Evolutionary conservation across 805 yeast genomes (phyloP).

Genomic region (Kluyveromyces nonfermentans): DNA sequence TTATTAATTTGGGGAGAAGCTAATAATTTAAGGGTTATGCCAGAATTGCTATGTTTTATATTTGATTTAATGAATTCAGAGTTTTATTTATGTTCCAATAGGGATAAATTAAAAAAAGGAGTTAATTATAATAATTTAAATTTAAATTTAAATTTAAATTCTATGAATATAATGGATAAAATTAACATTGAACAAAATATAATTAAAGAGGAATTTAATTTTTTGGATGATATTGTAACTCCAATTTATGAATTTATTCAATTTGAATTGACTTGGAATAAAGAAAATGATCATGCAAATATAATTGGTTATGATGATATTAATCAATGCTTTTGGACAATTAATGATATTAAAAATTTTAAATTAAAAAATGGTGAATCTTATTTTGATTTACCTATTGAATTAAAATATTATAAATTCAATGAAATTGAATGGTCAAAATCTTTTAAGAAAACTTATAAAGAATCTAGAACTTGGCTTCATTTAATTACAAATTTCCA

Average conservation of each 20-base stretch:
- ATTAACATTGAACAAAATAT: background rate
- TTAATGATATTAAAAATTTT: constrained; percentile 53
- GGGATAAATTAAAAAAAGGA: too few species aligned
- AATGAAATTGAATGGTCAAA: constrained; percentile 53
- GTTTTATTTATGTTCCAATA: constrained; percentile 72
- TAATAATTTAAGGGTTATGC: constrained; percentile 74
- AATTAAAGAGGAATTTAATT: constrained; percentile 29
- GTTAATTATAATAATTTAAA: too few species aligned
- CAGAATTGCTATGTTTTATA: constrained; percentile 78
- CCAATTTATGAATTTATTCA: constrained; percentile 28
- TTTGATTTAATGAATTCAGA: constrained; percentile 37
- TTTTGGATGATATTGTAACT: constrained; percentile 27
- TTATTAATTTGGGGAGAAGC: constrained; percentile 86
- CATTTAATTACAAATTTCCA: constrained; percentile 66
- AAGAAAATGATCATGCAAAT: constrained; percentile 51
- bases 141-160: too few species aligned
- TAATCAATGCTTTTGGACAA: constrained; percentile 80
- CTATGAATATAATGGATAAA: background rate
- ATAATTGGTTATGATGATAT: constrained; percentile 84
- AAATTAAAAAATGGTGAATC: constrained; percentile 34
- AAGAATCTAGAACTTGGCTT: constrained; percentile 65
- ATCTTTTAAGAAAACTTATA: constrained; percentile 64
- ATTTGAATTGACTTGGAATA: constrained; percentile 19
- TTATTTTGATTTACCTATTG: constrained; percentile 43
- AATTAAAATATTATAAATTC: constrained; percentile 46